Evolutionary conservation across 2,329 filamentous ascomycete species (phyloP).

Genomic region (Dothideomycetes sp.): DNA sequence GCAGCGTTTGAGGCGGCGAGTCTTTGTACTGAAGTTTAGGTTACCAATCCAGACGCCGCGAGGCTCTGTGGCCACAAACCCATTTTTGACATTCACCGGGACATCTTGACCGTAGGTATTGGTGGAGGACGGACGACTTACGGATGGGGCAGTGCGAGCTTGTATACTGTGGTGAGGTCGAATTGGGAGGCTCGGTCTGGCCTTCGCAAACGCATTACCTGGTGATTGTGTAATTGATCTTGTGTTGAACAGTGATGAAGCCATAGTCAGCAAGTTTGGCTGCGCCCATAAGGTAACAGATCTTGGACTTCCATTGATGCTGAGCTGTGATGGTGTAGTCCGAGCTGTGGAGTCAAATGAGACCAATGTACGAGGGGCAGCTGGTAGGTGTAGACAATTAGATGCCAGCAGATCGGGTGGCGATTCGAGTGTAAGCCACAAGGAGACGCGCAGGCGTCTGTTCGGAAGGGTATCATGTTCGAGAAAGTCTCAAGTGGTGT

Average conservation of each 20-base stretch:
- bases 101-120: not conserved
- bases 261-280: too few species aligned
- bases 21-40: not conserved
- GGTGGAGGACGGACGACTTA: not conserved
- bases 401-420: conserved; percentile 6
- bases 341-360: too few species aligned
- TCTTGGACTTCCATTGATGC: not conserved
- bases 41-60: not conserved
- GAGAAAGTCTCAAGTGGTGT: not conserved
- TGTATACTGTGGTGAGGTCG: too few species aligned
- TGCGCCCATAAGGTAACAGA: too few species aligned
- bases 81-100: too few species aligned
- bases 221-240: too few species aligned
- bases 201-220: too few species aligned
- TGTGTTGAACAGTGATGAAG: too few species aligned
- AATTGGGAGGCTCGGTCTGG: too few species aligned
- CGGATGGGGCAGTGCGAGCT: not conserved
- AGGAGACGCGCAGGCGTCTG: conserved; percentile 3
- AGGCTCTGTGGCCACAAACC: not conserved
- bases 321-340: too few species aligned
- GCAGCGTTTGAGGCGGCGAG: not conserved
- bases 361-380: too few species aligned
- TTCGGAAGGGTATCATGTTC: not conserved
- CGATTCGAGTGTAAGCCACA: conserved; percentile 6
- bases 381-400: not conserved